phyloP scores from a whole-genome alignment of 345 rosid genomes.

The Salix suchowensis region DNA sequence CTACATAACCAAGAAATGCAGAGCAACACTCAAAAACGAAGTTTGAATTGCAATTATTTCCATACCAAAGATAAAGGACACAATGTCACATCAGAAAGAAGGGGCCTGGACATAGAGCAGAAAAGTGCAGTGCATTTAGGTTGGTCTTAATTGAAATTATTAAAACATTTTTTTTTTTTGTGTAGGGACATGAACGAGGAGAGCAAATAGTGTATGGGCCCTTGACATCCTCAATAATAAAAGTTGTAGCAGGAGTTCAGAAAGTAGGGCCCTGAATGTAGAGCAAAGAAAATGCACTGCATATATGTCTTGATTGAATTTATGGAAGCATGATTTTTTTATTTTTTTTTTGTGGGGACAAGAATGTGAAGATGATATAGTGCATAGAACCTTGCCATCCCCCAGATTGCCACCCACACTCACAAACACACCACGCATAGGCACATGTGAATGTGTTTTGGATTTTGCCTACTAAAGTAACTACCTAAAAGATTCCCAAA shows the following conservation, averaged over 20 bases:
- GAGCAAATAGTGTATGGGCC: background rate
- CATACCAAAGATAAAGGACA: background rate
- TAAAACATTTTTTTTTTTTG: too few species aligned
- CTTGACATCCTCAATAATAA: background rate
- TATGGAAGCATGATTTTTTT: too few species aligned
- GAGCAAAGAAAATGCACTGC: background rate
- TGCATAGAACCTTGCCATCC: background rate
- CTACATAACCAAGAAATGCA: constrained; percentile 29
- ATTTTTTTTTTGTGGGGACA: background rate
- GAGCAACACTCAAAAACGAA: background rate
- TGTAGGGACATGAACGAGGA: background rate
- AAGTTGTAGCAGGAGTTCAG: background rate
- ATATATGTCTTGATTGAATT: too few species aligned
- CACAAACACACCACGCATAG: background rate
- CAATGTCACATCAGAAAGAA: background rate
- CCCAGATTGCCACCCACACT: background rate
- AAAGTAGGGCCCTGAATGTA: background rate
- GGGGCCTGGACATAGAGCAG: background rate
- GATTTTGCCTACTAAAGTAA: background rate
- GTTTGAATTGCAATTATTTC: background rate
- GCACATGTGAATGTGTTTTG: background rate
- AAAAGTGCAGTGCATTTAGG: background rate
- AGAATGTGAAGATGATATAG: background rate
- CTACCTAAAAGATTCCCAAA: background rate
- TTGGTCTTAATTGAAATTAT: background rate